Evolutionary conservation across 768 basidiomycete genomes (phyloP).

Genomic region (Myochromella boudieri): DNA sequence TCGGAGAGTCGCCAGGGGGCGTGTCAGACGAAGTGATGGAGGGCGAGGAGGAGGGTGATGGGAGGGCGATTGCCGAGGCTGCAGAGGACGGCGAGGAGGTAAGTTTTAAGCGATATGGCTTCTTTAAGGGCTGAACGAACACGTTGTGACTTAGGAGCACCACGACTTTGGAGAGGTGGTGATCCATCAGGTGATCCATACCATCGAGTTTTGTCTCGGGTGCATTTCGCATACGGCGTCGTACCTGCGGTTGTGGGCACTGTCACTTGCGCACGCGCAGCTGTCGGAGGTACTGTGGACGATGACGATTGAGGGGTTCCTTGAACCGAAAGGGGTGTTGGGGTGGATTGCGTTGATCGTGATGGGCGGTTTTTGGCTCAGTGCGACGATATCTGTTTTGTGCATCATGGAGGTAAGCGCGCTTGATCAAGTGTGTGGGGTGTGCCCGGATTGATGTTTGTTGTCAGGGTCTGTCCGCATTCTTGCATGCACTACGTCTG

Average conservation of each 20-base stretch:
- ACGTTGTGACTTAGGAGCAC: slow-evolving; percentile 50
- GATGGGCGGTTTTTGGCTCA: slow-evolving; percentile 74
- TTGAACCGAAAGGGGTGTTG: slow-evolving; percentile 64
- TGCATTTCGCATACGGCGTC: slow-evolving; percentile 98
- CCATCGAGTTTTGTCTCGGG: slow-evolving; percentile 98
- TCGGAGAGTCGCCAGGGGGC: slow-evolving; percentile 54
- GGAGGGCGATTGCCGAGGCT: slow-evolving; percentile 70
- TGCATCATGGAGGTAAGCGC: slow-evolving; percentile 92
- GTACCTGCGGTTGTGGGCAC: slow-evolving; percentile 93
- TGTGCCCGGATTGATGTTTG: slow-evolving; percentile 15
- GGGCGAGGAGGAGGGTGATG: slow-evolving; percentile 81
- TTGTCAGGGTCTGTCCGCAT: slow-evolving; percentile 85
- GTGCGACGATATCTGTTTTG: slow-evolving; percentile 70
- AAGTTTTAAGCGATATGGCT: slow-evolving; percentile 30
- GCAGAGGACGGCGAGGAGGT: slow-evolving; percentile 75
- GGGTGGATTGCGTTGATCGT: slow-evolving; percentile 55
- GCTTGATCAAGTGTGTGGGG: slow-evolving; percentile 14
- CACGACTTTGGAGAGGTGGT: slow-evolving; percentile 95
- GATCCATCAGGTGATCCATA: slow-evolving; percentile 97
- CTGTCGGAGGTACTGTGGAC: slow-evolving; percentile 90
- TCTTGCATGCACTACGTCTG: slow-evolving; percentile 92
- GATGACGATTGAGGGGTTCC: slow-evolving; percentile 73
- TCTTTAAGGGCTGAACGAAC: slow-evolving; percentile 2
- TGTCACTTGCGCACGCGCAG: slow-evolving; percentile 97
- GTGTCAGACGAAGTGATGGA: slow-evolving; percentile 64